These are phyloP conservation scores for Neostapfia colusana DNA, from an alignment of 176 grass and related monocot genomes.

Conservation along the genomic window DNA sequence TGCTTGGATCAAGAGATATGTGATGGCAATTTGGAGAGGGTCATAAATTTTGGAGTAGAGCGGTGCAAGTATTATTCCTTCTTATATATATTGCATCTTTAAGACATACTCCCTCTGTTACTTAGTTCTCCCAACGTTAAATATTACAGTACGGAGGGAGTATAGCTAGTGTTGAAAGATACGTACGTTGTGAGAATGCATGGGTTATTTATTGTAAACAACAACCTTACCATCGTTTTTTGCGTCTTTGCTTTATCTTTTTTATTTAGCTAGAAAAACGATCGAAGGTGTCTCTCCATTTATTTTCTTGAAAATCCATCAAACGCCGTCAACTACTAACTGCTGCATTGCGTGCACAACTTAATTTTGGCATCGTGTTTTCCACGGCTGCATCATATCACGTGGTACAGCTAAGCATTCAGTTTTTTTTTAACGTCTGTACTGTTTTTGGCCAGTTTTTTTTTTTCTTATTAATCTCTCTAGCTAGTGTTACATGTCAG, in stretches of 20 bases:
- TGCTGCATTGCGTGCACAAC: not conserved
- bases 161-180: no score
- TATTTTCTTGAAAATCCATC: not conserved
- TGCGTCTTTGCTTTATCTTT: not conserved
- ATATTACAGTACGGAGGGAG: no score
- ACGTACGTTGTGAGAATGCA: no score
- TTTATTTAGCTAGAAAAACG: not conserved
- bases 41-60: not conserved
- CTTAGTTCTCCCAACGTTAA: no score
- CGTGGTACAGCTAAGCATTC: not conserved
- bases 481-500: not conserved
- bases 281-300: not conserved
- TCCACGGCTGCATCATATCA: constrained; percentile 9
- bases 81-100: not conserved
- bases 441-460: not conserved
- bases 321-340: no score
- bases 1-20: not conserved
- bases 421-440: not conserved
- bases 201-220: no score
- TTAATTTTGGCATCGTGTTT: not conserved
- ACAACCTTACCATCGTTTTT: no score
- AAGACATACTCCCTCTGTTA: no score
- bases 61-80: not conserved
- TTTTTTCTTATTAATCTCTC: not conserved
- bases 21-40: not conserved